Evolutionary conservation across 352 stramenopile genomes (phyloP), one percentile per base, ranked within the genome.

Genomic region (Phytophthora capsici): DNA sequence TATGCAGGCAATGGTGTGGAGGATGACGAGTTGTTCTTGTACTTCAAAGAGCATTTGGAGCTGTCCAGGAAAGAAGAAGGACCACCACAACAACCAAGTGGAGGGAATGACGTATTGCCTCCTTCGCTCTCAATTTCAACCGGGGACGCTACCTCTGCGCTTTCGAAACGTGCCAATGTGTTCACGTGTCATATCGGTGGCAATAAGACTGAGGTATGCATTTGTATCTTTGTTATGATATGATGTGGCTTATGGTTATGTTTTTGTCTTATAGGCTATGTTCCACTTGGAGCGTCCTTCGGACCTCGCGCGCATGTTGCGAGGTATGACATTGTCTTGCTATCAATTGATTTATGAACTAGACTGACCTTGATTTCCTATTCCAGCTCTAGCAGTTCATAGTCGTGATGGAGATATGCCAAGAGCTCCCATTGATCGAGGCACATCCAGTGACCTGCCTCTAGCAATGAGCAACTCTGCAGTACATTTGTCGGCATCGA

Each of bases 1-100:
- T 95, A 88, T 38, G 88, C 88, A 25, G 87, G 89, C 38, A 93
- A 95, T 52, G 86, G 90, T 4, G 66, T 91, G 4, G 88, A 89
- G 26, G 89, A 96, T 54, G 87, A 95, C 61, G 89, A 96, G 49
- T 63, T 96, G 54, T 96, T 95, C 57, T 81, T 82, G 64, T 93
- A 90, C 49, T 91, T 97, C 59, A 80, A 85, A 36, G 82, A 91
- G 56, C 79, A 90, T 37, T 73, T 77, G 49, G 79, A 86, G 49
- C 44, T 70, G 16, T 55, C 69, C 3, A 73, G 71, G 63, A 73
- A 74, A 36, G 54, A 66, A 7, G 37, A 67, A 28, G 25, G 25
- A 25, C 14, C 43, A 10, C 26, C 34, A 14, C 43, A 37, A 25
- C 8, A 45, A 40, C 25, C 60, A 7, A 22, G 36, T 17, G 13